Evolutionary conservation across 2,329 filamentous ascomycete genomes (phyloP), one percentile per base, ranked within the genome.

Genomic region (Plenodomus tracheiphilus): DNA sequence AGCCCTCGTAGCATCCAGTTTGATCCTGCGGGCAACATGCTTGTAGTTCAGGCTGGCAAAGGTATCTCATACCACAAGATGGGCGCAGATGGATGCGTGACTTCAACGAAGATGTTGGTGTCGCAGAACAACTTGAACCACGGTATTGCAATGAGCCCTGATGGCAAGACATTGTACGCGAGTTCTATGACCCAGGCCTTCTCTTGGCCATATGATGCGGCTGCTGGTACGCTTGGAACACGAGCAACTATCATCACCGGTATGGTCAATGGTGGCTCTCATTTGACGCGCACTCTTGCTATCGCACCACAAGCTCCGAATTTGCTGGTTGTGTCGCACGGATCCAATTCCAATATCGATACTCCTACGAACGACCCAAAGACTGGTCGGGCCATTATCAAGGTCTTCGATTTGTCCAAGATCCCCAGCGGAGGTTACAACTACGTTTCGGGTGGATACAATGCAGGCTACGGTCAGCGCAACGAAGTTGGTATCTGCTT

Each of bases 241-340:
- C 70, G 68, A 44, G 81, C 79, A 1, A 59, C 89, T 3, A 75
- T 91, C 43, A 75, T 75, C 35, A 84, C 83, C 55, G 88, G 89
- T 83, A 77, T 68, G 43, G 71, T 79, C 45, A 66, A 61, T 54
- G 70, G 74, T 1, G 86, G 84, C 46, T 63, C 65, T 8, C 85
- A 89, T 61, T 79, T 77, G 16, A 86, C 85, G 0, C 80, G 87
- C 30, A 90, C 87, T 0, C 75, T 91, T 1, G 76, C 87, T 25
- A 73, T 87, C 17, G 83, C 85, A 0, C 67, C 74, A 13, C 77
- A 78, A 25, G 66, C 76, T 11, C 78, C 82, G 0, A 81, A 80
- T 22, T 73, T 81, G 39, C 74, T 91, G 5, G 69, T 90, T 34
- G 79, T 90, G 20, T 86, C 82, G 18, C 81, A 85, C 49, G 87